Conservation (phyloP, 345 rosid genomes). For the Gossypium arboreum region DNA sequence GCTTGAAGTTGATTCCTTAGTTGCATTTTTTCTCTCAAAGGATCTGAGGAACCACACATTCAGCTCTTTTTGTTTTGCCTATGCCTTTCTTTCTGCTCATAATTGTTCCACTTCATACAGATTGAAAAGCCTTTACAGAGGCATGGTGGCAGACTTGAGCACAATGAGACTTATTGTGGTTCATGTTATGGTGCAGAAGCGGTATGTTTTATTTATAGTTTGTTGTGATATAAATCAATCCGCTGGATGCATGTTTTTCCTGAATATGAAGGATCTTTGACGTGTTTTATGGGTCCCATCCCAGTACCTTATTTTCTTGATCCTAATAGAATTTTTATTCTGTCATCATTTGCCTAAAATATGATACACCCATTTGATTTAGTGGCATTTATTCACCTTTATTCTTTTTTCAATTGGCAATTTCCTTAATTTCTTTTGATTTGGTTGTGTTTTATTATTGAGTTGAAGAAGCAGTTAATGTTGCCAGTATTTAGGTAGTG, state of each 20-base stretch:
- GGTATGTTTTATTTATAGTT: constrained; percentile 37
- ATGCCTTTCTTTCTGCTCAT: constrained; percentile 7
- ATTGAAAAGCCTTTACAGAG: constrained; percentile 88
- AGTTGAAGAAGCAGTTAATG: neutral
- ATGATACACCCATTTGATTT: neutral
- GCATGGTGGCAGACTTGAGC: constrained; percentile 98
- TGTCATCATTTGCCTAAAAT: neutral
- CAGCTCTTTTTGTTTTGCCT: neutral
- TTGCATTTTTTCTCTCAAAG: neutral
- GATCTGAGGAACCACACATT: neutral
- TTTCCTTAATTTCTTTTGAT: constrained; percentile 4
- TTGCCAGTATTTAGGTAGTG: neutral
- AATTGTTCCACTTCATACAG: constrained; percentile 40
- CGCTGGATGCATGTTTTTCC: neutral
- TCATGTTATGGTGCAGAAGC: constrained; percentile 91
- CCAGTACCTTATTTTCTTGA: neutral
- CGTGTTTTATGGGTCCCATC: neutral
- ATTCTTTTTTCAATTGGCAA: neutral
- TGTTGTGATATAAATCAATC: neutral
- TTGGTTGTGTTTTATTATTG: constrained; percentile 6
- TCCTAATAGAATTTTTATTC: neutral
- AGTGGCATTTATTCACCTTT: constrained; percentile 1
- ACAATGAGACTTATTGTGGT: constrained; percentile 93
- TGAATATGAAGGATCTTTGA: neutral
- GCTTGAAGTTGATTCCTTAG: neutral